Base-by-base conservation (phyloP, 2,329 filamentous ascomycete species). In the Ophiocordyceps sinensis region DNA sequence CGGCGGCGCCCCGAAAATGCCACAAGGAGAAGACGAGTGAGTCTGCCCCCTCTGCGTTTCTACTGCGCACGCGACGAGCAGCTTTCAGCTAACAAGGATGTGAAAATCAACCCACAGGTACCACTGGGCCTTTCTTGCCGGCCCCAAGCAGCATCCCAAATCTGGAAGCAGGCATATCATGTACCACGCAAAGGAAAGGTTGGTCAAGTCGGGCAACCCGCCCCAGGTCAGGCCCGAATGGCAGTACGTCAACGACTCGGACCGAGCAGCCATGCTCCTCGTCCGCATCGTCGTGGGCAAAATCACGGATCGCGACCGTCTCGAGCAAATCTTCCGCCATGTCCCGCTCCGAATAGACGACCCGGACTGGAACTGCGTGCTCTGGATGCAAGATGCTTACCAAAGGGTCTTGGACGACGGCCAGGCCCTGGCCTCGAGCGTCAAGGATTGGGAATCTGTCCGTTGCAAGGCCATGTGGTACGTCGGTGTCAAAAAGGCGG, bases 321-420 rank as follows among this genome's bases (percentile, higher is more conserved):
- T 60, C n/a, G 47, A 47, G 9, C 44, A 51, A 15, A 54, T 58
- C 31, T 47, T 65, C 34, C 41, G 44, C n/a, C 46, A 44, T 14
- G 57, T 51, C 2, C 58, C 57, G 30, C 45, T 63, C 34, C 48
- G 56, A 41, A 46, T 51, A 42, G 45, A 50, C 12, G 44, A 52
- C 23, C 41, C 46, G 12, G 54, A 52, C n/a, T 68, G 63, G 61
- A 67, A 66, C 43, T 68, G 64, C 49, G 59, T 67, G 1, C 44
- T 23, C 0, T 68, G 63, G 65, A 58, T 66, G 4, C 54, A 58
- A 43, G 63, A 68, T 46, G 63, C 62, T 4, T 45, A 67, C 28
- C 45, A 56, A 41, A 43, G 14, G 5, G 40, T 60, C 9, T 15
- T 51, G 39, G 40, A 42, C 9, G 58, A 63, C 45, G 41, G 41